Evolutionary conservation across 768 basidiomycete genomes (phyloP), one percentile per base, ranked within the genome.

Genomic region (Antrodiella citrinella): DNA sequence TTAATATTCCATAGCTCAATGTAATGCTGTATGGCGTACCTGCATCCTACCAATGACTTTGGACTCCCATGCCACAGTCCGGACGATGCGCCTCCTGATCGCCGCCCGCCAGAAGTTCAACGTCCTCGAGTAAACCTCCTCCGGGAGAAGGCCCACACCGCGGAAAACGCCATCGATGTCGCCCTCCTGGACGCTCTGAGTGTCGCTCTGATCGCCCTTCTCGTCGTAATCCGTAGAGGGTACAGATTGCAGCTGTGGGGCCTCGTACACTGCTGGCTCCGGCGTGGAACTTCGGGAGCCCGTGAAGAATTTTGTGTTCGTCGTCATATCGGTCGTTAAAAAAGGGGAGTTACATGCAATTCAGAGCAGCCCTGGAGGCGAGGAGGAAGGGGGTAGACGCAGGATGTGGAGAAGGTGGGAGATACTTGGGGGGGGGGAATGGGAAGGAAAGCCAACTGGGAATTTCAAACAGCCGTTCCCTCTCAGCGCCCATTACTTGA

Each of bases 81-180:
- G 65, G 38, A 88, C 70, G 13, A 91, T 66, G 49, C 57, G 61
- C 35, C 75, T 63, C 18, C 89, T 76, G 38, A 86, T 66, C 0
- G 67, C 72, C 21, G 81, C 78, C 54, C 85, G 68, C 88, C 86
- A 90, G 62, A 71, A 65, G 4, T 79, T 74, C 51, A 91, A 62
- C 0, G 74, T 80, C 1, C 73, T 64, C 38, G 82, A 76, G 60
- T 91, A 91, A 9, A 84, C 73, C 55, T 86, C 78, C 23, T 64
- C 62, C 2, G 65, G 59, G 22, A 61, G 56, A 10, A 62, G 41
- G 3, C 67, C 67, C n/a, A 59, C 55, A 4, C 57, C 61, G 20
- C 56, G 51, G 11, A 42, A 41, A 18, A 47, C 21, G 15, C 47
- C 44, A 46, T 53, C 47, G 9, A 49, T 49, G 23, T 57, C 57